Conservation (phyloP, 1,139 yeast genomes). For the Protomyces gravidus region DNA sequence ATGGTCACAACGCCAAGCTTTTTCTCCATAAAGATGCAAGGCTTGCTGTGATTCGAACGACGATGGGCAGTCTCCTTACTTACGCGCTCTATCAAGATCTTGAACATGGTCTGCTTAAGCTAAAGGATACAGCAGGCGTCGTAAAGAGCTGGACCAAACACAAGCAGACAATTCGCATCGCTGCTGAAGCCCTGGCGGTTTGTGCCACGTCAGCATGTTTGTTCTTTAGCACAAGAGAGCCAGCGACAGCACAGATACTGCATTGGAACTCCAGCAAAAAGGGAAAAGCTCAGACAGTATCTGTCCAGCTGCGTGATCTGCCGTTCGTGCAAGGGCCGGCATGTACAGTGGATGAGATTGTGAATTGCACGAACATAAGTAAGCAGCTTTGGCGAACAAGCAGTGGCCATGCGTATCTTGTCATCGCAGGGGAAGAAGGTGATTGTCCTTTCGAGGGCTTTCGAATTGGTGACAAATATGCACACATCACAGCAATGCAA, state of each 20-base stretch:
- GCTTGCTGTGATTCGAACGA: conserved; percentile 9
- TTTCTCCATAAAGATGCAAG: conserved; percentile 1
- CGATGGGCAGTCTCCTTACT: conserved; percentile 1
- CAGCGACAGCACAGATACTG: conserved; percentile 5
- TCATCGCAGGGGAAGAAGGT: background rate
- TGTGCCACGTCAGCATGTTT: conserved; percentile 6
- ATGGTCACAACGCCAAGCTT: conserved; percentile 13
- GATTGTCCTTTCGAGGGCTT: background rate
- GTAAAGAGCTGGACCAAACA: conserved; percentile 19
- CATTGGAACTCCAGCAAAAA: conserved; percentile 13
- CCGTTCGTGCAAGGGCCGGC: background rate
- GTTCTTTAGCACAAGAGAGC: conserved; percentile 10
- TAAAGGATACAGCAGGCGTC: background rate
- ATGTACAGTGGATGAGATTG: background rate
- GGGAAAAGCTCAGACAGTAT: conserved; percentile 12
- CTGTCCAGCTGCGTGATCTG: background rate
- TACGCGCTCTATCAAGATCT: conserved; percentile 16
- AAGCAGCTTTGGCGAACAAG: conserved; percentile 1
- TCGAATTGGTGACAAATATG: background rate
- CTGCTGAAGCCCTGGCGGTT: conserved; percentile 9
- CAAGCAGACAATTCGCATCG: conserved; percentile 15
- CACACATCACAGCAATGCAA: background rate
- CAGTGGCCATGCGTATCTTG: conserved; percentile 5
- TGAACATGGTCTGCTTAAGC: conserved; percentile 1
- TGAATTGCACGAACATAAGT: background rate